phyloP scores from a whole-genome alignment of 2,329 filamentous ascomycete species.

The Sporothrix pseudoabietina region DNA sequence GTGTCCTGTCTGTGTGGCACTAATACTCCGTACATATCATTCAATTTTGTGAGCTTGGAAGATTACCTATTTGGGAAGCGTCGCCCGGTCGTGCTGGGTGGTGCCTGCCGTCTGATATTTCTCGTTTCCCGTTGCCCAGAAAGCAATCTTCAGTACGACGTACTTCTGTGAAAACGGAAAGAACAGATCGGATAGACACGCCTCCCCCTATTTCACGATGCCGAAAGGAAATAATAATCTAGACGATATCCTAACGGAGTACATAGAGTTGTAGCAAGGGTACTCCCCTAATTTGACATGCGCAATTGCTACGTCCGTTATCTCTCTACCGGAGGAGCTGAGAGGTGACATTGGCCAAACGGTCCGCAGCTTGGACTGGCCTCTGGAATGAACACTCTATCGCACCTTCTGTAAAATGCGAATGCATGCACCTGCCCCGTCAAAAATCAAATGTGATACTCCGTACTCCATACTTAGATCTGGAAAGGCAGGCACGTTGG shows the following conservation, averaged over 20 bases:
- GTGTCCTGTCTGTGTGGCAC: not conserved
- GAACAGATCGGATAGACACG: not conserved
- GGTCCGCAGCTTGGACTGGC: not conserved
- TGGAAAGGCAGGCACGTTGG: not conserved
- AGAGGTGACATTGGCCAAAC: constrained; percentile 17
- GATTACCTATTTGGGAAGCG: constrained; percentile 11
- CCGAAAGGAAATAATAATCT: not conserved
- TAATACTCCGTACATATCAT: not conserved
- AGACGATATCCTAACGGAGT: not conserved
- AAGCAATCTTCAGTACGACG: not conserved
- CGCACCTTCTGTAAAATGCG: constrained; percentile 5
- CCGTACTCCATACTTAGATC: too few relatives aligned
- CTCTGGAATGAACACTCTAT: constrained; percentile 7
- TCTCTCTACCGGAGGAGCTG: constrained; percentile 5
- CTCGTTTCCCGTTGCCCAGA: not conserved
- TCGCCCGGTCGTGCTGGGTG: not conserved
- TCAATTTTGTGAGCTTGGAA: not conserved
- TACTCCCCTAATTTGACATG: not conserved
- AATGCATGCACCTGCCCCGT: not conserved
- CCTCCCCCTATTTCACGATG: not conserved
- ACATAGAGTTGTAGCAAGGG: not conserved
- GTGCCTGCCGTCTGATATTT: not conserved
- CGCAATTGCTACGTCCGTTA: constrained; percentile 10
- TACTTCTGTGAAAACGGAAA: not conserved
- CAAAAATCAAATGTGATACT: not conserved